phyloP scores from a whole-genome alignment of 1,284 basidiomycete genomes.

The Cutaneotrichosporon spelunceum region DNA sequence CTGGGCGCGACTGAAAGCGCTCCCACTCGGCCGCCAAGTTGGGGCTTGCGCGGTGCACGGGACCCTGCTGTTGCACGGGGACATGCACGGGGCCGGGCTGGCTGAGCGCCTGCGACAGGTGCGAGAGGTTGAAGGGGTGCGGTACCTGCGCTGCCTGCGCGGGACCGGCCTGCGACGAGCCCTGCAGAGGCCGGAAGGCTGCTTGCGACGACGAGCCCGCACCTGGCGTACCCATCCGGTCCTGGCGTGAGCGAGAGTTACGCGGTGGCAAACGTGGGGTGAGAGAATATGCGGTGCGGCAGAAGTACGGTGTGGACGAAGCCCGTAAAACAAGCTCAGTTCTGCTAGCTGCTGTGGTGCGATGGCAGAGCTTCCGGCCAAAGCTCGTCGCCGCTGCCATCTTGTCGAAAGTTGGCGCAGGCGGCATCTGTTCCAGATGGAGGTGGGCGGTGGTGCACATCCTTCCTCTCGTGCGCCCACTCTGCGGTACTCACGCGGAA shows the following conservation, averaged over 20 bases:
- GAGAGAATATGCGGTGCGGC: neutral
- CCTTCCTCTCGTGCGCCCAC: neutral
- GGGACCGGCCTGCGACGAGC: slow-evolving; percentile 15
- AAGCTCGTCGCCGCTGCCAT: neutral
- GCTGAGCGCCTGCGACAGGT: slow-evolving; percentile 39
- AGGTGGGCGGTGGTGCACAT: slow-evolving; percentile 1
- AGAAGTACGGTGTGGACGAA: neutral
- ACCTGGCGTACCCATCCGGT: slow-evolving; percentile 19
- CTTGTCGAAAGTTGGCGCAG: neutral
- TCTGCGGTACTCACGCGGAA: slow-evolving; percentile 39
- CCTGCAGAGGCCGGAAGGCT: slow-evolving; percentile 19
- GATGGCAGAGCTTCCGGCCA: neutral
- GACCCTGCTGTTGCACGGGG: slow-evolving; percentile 6
- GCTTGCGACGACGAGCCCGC: slow-evolving; percentile 18
- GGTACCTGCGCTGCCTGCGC: slow-evolving; percentile 20
- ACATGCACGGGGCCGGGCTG: slow-evolving; percentile 14
- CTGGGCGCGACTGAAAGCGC: slow-evolving; percentile 15
- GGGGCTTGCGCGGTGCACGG: slow-evolving; percentile 1
- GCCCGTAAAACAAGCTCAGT: neutral
- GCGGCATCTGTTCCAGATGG: neutral
- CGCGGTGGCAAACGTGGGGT: neutral
- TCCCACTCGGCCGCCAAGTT: slow-evolving; percentile 21
- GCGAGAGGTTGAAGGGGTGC: slow-evolving; percentile 49
- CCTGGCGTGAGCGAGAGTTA: slow-evolving; percentile 15
- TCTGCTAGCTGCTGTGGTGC: neutral